A percentile compares a stretch with the other conserved stretches of the same genome.
phyloP scores from a whole-genome alignment of 805 yeast genomes.

The Sungouiozyma intestinalis region DNA sequence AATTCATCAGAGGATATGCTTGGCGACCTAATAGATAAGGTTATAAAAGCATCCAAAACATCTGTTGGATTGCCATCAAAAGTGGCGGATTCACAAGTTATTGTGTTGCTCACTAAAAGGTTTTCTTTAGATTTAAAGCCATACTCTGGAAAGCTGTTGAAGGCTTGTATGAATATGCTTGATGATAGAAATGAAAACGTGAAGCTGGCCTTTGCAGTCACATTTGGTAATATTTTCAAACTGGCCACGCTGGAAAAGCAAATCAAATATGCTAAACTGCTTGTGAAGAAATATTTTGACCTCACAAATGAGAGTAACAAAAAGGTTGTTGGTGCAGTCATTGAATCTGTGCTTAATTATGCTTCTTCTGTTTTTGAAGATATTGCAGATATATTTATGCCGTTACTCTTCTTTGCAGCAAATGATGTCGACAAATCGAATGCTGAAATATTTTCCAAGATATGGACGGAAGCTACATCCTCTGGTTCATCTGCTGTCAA shows the following conservation, averaged over 20 bases:
- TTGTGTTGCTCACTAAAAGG: constrained; percentile 53
- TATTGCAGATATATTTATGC: constrained; percentile 56
- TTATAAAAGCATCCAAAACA: constrained; percentile 47
- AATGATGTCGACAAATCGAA: constrained; percentile 48
- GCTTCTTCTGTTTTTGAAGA: constrained; percentile 57
- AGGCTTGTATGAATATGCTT: constrained; percentile 46
- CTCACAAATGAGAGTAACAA: constrained; percentile 33
- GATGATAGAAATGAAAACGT: constrained; percentile 65
- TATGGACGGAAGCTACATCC: constrained; percentile 71
- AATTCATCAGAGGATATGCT: constrained; percentile 37
- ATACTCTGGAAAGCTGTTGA: constrained; percentile 54
- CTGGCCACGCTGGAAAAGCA: constrained; percentile 44
- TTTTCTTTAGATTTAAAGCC: constrained; percentile 37
- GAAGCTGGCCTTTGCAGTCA: constrained; percentile 62
- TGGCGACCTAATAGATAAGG: constrained; percentile 37
- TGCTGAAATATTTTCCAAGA: constrained; percentile 40
- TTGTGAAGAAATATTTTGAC: constrained; percentile 52
- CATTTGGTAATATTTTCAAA: constrained; percentile 71
- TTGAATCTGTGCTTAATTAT: constrained; percentile 56
- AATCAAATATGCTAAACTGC: constrained; percentile 40
- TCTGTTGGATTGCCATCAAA: constrained; percentile 89
- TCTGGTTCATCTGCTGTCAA: constrained; percentile 64
- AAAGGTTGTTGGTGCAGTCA: constrained; percentile 46
- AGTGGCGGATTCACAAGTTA: constrained; percentile 67
- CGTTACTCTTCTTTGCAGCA: constrained; percentile 68